Base-by-base conservation (phyloP, 208 protist species). In the Blastocrithidia nonstop region DNA sequence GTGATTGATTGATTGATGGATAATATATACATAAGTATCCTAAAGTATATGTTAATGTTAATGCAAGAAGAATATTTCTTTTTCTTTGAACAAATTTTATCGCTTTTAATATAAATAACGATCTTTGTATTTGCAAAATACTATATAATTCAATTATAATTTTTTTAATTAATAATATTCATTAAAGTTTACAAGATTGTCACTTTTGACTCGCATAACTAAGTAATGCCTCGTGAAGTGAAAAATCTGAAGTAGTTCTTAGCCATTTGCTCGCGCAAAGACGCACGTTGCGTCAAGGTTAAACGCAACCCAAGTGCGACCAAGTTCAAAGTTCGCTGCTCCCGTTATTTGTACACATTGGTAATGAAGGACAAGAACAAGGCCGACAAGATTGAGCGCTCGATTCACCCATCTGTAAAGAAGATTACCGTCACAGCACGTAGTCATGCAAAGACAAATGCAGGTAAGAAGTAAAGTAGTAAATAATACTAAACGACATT, bases 251-350 rank as follows among this genome's bases (percentile, higher is more conserved):
- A 94, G 82, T 71, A 91, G 73, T 94, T 94, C 64, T 76, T 94
- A 58, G 61, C 78, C 52, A 83, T 92, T 67, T 94, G 86, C 82
- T 70, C 73, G 60, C 82, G 86, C 65, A 88, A 83, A 67, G 86
- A 94, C 65, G 79, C 74, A 32, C 80, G 79, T 50, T 88, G 73
- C 56, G 82, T 94, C 60, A 89, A 89, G 79, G 75, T 94, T 32
- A 92, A 92, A 75, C 70, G 62, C 57, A 92, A 92, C 80, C 58
- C 66, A 35, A 11, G 11, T 35, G 29, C n/a, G 29, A 11, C 82
- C 54, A 94, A 94, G 77, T 94, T 94, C 75, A 94, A 94, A 80
- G 86, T 94, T 23, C 76, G 86, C 69, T 92, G 82, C 82, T 87
- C 76, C 64, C 72, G 74, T 35, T 35, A 15, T 35, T 11, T 35